These are phyloP conservation scores for Apiotrichum akiyoshidainum DNA, from an alignment of 1,284 basidiomycete genomes.

Conservation along the genomic window DNA sequence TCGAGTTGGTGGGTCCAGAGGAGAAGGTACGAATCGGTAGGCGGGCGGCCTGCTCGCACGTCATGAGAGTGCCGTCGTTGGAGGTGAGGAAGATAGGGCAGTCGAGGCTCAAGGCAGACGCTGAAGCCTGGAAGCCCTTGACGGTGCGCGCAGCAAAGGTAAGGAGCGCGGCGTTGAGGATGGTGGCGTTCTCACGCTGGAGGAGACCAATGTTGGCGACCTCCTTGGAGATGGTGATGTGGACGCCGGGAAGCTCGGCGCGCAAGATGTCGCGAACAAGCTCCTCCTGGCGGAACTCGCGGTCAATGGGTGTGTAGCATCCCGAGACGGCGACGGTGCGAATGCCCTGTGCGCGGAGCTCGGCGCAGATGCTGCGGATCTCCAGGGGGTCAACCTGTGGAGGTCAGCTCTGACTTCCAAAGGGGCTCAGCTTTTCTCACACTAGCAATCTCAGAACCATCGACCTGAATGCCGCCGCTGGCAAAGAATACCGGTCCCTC, in stretches of 20 bases:
- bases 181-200: constrained; percentile 61
- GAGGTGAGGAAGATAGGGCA: constrained; percentile 62
- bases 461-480: constrained; percentile 39
- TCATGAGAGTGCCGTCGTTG: constrained; percentile 60
- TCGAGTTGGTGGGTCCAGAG: constrained; percentile 61
- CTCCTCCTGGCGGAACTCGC: constrained; percentile 36
- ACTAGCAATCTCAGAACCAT: constrained; percentile 29
- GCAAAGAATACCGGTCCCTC: constrained; percentile 35
- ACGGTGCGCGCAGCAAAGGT: constrained; percentile 58
- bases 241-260: constrained; percentile 27
- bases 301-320: constrained; percentile 42
- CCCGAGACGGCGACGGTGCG: constrained; percentile 33
- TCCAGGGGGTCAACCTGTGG: constrained; percentile 33
- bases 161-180: constrained; percentile 61
- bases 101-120: constrained; percentile 53
- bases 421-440: constrained; percentile 14
- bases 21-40: constrained; percentile 64
- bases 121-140: constrained; percentile 56
- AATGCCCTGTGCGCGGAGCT: constrained; percentile 33
- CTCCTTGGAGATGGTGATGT: constrained; percentile 33
- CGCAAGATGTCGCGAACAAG: constrained; percentile 28
- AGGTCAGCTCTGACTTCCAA: neutral
- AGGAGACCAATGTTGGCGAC: constrained; percentile 53
- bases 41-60: constrained; percentile 56
- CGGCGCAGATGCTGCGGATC: constrained; percentile 30